Evolutionary conservation across 176 grass and related monocot species (phyloP).

Genomic region (Sorghum bicolor): DNA sequence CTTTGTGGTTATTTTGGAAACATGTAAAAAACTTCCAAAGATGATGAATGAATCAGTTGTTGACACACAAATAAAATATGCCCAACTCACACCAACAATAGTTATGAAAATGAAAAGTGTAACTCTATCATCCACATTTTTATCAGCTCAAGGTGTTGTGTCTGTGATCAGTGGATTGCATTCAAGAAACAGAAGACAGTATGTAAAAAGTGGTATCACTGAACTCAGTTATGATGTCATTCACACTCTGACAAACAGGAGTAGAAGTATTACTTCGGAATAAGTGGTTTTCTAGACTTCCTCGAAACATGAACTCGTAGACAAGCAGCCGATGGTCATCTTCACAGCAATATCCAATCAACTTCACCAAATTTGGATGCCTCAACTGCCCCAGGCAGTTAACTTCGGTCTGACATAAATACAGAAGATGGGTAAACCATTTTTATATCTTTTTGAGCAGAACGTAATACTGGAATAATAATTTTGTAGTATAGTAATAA

Average conservation of each 20-base stretch:
- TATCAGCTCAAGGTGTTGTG: background rate
- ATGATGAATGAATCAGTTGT: background rate
- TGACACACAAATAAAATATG: slow-evolving; percentile 1
- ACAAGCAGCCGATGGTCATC: slow-evolving; percentile 96
- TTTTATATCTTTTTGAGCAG: background rate
- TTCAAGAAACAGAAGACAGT: slow-evolving; percentile 23
- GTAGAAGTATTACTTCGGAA: slow-evolving; percentile 79
- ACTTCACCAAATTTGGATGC: slow-evolving; percentile 98
- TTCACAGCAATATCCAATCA: slow-evolving; percentile 98
- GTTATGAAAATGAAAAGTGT: slow-evolving; percentile 2
- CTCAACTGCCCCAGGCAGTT: slow-evolving; percentile 93
- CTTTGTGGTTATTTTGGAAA: background rate
- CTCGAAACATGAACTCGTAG: slow-evolving; percentile 98
- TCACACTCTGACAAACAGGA: background rate
- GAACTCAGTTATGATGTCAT: background rate
- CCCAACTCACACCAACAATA: background rate
- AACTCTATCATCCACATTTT: background rate
- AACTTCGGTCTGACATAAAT: slow-evolving; percentile 78
- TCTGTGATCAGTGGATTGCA: background rate
- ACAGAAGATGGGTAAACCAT: slow-evolving; percentile 14
- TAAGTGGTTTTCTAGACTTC: slow-evolving; percentile 99
- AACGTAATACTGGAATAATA: background rate
- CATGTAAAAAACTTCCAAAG: background rate
- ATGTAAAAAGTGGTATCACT: background rate
- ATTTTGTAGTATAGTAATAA: background rate